phyloP scores from a whole-genome alignment of 1,284 basidiomycete genomes.

The Moesziomyces aphidis region DNA sequence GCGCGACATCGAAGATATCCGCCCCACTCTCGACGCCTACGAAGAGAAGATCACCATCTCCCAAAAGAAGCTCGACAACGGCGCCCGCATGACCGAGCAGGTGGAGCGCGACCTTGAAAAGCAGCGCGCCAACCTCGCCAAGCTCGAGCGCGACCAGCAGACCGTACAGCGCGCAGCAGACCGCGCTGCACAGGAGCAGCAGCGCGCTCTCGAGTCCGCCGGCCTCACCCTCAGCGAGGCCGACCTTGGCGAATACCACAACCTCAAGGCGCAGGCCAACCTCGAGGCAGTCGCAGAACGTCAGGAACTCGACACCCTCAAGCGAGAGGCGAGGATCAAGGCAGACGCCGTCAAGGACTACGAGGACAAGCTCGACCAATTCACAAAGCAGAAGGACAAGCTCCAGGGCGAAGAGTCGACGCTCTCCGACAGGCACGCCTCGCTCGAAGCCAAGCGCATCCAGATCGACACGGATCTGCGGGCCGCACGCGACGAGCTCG shows the following conservation, averaged over 20 bases:
- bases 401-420: conserved; percentile 75
- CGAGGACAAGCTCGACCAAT: conserved; percentile 75
- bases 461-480: conserved; percentile 29
- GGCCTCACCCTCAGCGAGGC: conserved; percentile 84
- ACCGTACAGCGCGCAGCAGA: conserved; percentile 71
- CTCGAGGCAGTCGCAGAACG: conserved; percentile 86
- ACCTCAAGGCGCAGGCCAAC: conserved; percentile 74
- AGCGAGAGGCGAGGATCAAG: conserved; percentile 83
- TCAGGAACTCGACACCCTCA: conserved; percentile 82
- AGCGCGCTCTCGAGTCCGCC: conserved; percentile 76
- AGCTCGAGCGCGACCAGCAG: conserved; percentile 78
- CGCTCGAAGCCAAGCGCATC: conserved; percentile 66
- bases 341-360: conserved; percentile 73
- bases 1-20: conserved; percentile 46
- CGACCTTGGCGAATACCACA: conserved; percentile 86
- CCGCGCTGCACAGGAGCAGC: conserved; percentile 76
- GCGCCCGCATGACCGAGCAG: conserved; percentile 75
- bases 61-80: conserved; percentile 80
- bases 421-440: conserved; percentile 73
- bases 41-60: conserved; percentile 90
- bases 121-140: conserved; percentile 74
- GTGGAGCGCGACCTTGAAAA: conserved; percentile 78
- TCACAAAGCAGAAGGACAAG: conserved; percentile 75
- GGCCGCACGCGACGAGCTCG: conserved; percentile 76
- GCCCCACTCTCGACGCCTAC: conserved; percentile 69